Conservation (phyloP, 208 protist species). For the Endotrypanum monterogeii region DNA sequence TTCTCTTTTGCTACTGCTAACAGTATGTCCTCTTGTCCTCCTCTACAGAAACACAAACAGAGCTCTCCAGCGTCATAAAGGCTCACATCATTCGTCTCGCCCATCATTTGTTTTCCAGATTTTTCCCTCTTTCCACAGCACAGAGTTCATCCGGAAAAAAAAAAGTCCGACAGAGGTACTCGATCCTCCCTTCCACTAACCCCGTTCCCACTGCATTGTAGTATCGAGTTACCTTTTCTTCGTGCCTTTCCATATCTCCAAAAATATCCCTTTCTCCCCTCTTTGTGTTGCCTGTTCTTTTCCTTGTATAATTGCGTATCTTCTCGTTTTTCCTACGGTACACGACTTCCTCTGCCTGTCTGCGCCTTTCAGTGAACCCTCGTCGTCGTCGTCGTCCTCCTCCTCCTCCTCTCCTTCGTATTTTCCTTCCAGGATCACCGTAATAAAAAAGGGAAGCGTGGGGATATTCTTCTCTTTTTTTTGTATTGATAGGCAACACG, state of each 20-base stretch:
- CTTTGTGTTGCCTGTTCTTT: neutral
- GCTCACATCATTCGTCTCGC: neutral
- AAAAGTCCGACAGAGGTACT: neutral
- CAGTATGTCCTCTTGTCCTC: neutral
- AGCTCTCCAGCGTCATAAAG: neutral
- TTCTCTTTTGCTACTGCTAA: neutral
- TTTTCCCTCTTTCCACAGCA: neutral
- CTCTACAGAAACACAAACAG: neutral
- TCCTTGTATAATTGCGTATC: too few relatives aligned
- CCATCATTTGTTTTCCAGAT: neutral
- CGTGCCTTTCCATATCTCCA: neutral
- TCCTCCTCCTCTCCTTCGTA: neutral
- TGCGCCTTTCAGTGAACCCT: too few relatives aligned
- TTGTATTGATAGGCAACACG: neutral
- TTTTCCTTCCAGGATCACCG: neutral
- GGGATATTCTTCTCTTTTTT: neutral
- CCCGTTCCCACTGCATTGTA: neutral
- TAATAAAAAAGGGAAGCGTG: neutral
- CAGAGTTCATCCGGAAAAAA: neutral
- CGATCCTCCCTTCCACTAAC: neutral
- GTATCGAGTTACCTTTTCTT: neutral
- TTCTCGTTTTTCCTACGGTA: too few relatives aligned
- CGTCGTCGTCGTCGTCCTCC: too few relatives aligned
- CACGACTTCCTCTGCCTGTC: too few relatives aligned
- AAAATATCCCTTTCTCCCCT: conserved; percentile 1